Evolutionary conservation across 352 stramenopile species (phyloP).

Genomic region (Detonula confervacea): DNA sequence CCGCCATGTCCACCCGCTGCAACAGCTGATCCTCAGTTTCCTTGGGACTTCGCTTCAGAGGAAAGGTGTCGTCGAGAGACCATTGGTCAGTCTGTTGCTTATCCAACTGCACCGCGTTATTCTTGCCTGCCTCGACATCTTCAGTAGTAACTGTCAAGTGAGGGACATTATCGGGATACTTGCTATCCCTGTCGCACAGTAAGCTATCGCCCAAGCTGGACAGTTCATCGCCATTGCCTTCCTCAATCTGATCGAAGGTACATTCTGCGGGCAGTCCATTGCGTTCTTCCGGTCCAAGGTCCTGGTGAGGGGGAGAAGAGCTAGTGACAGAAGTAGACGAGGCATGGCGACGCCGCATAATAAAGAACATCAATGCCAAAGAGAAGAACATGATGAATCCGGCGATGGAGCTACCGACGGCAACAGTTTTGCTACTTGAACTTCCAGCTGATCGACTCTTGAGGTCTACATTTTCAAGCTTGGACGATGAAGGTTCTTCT

Average conservation of each 20-base stretch:
- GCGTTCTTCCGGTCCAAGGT: neutral
- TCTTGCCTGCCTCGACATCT: neutral
- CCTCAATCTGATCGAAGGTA: neutral
- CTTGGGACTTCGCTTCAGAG: conserved; percentile 1
- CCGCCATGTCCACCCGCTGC: neutral
- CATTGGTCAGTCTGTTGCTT: neutral
- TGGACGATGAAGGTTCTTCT: neutral
- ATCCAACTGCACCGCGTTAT: neutral
- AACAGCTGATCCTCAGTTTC: neutral
- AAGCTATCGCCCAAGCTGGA: conserved; percentile 12
- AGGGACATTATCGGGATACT: conserved; percentile 13
- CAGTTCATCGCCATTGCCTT: neutral
- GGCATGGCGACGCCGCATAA: conserved; percentile 12
- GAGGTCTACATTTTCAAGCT: neutral
- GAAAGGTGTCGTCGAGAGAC: conserved; percentile 7
- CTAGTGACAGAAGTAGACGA: no score
- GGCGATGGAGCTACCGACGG: conserved; percentile 12
- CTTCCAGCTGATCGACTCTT: neutral
- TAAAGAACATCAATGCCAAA: conserved; percentile 5
- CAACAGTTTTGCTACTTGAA: conserved; percentile 4
- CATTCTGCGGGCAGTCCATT: neutral
- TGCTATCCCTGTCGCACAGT: neutral
- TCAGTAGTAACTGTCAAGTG: conserved; percentile 1
- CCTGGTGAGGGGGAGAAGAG: no score
- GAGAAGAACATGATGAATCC: neutral